Percentiles rank a stretch among this genome's conserved stretches.
Conservation (phyloP, 768 basidiomycete genomes). For the Trametes coccinea region DNA sequence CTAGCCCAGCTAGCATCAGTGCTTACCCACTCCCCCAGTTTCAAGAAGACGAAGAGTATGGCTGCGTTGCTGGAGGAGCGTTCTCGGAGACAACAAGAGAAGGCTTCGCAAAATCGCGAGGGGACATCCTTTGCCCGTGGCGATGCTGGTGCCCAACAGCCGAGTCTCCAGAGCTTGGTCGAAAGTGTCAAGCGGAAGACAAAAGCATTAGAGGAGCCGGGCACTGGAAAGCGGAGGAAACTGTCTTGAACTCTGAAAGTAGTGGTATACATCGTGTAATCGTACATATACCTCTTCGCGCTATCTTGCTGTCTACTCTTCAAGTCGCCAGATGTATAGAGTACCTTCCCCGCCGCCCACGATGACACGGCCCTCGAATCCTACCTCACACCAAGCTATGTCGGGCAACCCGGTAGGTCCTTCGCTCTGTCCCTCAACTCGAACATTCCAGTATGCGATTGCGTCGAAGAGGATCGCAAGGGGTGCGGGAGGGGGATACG, state of each 20-base stretch:
- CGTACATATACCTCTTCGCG: neutral
- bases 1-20: neutral
- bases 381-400: constrained; percentile 27
- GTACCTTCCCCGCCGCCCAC: constrained; percentile 25
- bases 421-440: constrained; percentile 14
- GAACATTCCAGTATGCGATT: constrained; percentile 29
- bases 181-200: constrained; percentile 88
- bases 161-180: constrained; percentile 65
- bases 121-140: constrained; percentile 1
- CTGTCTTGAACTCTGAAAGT: constrained; percentile 13
- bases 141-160: constrained; percentile 31
- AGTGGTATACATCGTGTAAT: constrained; percentile 1
- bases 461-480: constrained; percentile 18
- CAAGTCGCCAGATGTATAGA: constrained; percentile 26
- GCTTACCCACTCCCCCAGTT: constrained; percentile 47
- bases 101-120: constrained; percentile 14
- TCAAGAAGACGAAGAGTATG: constrained; percentile 94
- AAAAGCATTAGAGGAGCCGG: constrained; percentile 28
- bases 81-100: constrained; percentile 56
- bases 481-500: constrained; percentile 17
- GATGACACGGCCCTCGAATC: constrained; percentile 24
- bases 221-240: constrained; percentile 43
- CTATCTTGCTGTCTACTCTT: neutral
- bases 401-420: constrained; percentile 11
- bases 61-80: constrained; percentile 80